A percentile compares a stretch with the other conserved stretches of the same genome.
phyloP scores from a whole-genome alignment of 1,284 basidiomycete species.

The Irpex sp. region DNA sequence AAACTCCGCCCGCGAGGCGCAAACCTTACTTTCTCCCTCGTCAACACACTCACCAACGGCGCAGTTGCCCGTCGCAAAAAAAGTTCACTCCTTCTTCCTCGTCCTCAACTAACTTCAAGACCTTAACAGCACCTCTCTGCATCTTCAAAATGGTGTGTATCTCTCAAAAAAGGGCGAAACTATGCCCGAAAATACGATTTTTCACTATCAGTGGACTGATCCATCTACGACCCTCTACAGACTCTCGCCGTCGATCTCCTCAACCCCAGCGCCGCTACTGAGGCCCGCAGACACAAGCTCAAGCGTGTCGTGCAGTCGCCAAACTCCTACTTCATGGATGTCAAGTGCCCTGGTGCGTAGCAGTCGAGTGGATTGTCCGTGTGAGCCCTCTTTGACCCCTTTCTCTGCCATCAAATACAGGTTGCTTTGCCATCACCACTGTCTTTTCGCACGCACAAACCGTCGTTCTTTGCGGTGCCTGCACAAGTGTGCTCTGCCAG shows the following conservation, averaged over 20 bases:
- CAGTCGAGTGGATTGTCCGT: not conserved
- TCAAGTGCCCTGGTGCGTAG: conserved; percentile 95
- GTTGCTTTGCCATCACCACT: conserved; percentile 93
- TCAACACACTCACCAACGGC: conserved; percentile 25
- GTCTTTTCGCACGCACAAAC: conserved; percentile 96
- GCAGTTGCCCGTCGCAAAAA: conserved; percentile 26
- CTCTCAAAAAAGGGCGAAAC: conserved; percentile 7
- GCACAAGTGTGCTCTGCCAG: conserved; percentile 95
- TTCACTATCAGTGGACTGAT: not conserved
- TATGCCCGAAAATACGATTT: conserved; percentile 8
- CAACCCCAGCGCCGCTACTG: conserved; percentile 88
- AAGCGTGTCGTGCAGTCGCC: conserved; percentile 98
- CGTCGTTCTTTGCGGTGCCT: conserved; percentile 90
- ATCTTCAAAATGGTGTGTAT: conserved; percentile 27
- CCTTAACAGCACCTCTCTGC: conserved; percentile 12
- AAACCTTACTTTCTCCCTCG: conserved; percentile 27
- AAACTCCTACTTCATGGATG: conserved; percentile 99
- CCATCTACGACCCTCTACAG: conserved; percentile 37
- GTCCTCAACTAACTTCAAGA: conserved; percentile 21
- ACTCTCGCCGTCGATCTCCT: conserved; percentile 98
- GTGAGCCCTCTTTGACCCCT: conserved; percentile 1
- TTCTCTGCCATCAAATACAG: conserved; percentile 33
- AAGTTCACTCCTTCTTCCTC: conserved; percentile 21
- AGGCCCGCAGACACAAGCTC: conserved; percentile 95
- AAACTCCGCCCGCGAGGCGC: conserved; percentile 21